phyloP scores from a whole-genome alignment of 495 filamentous ascomycete genomes.

The Bacidia rubella region DNA sequence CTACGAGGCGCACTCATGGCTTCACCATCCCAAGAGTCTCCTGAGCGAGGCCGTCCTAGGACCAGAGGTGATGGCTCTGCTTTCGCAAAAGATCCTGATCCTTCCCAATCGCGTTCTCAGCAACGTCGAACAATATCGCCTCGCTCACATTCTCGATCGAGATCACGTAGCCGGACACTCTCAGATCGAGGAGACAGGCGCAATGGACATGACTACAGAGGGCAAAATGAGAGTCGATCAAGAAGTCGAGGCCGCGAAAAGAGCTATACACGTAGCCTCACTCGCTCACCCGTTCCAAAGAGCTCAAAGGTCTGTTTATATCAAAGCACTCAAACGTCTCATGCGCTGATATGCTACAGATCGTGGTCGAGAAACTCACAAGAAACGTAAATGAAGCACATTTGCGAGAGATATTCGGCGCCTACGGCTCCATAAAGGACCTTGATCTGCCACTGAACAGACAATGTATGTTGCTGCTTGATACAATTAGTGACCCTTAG shows the following conservation, averaged over 20 bases:
- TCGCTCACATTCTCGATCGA: conserved; percentile 28
- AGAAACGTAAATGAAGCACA: conserved; percentile 88
- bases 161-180: conserved; percentile 26
- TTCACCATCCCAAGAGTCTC: conserved; percentile 16
- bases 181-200: conserved; percentile 23
- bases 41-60: conserved; percentile 20
- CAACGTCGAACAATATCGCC: conserved; percentile 37
- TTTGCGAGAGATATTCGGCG: conserved; percentile 80
- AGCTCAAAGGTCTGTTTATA: conserved; percentile 42
- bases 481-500: too few species aligned
- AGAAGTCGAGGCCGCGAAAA: conserved; percentile 31
- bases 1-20: too few species aligned
- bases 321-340: neutral
- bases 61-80: conserved; percentile 21
- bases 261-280: conserved; percentile 37
- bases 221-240: conserved; percentile 28
- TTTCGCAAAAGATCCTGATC: conserved; percentile 16
- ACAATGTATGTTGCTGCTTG: conserved; percentile 48
- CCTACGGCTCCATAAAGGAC: conserved; percentile 73
- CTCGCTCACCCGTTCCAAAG: conserved; percentile 26
- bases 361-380: conserved; percentile 90
- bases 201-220: conserved; percentile 28
- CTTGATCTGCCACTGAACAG: conserved; percentile 82
- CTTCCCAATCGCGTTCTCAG: conserved; percentile 22
- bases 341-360: conserved; percentile 35